A percentile compares a stretch with the other conserved stretches of the same genome.
Evolutionary conservation across 768 basidiomycete genomes (phyloP).

Genomic region (Lyophyllum decastes): DNA sequence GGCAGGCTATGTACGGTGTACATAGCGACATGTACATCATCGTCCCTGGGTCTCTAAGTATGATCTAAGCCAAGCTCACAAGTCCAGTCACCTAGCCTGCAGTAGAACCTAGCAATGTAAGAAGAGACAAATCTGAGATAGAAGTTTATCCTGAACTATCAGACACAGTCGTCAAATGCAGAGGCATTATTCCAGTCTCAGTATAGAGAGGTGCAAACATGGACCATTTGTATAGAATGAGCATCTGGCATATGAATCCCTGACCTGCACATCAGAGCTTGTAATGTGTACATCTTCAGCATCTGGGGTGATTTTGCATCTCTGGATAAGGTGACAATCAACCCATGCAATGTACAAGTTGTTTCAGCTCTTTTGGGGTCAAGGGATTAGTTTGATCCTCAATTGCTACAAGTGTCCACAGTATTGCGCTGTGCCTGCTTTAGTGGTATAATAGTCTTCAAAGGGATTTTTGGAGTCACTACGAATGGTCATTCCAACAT

Average conservation of each 20-base stretch:
- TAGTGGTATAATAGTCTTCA: neutral
- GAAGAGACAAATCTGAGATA: neutral
- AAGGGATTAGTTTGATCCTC: slow-evolving; percentile 16
- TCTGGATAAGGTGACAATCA: slow-evolving; percentile 24
- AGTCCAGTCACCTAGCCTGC: neutral
- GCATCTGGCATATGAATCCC: slow-evolving; percentile 22
- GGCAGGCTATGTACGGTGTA: neutral
- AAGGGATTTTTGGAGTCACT: neutral
- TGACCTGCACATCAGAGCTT: slow-evolving; percentile 17
- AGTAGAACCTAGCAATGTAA: neutral
- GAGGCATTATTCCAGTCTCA: neutral
- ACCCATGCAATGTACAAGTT: slow-evolving; percentile 22
- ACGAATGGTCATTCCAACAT: no score
- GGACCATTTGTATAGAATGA: slow-evolving; percentile 13
- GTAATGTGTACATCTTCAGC: slow-evolving; percentile 2
- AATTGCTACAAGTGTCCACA: slow-evolving; percentile 17
- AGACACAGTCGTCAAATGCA: neutral
- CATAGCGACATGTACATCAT: neutral
- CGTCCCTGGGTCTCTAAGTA: neutral
- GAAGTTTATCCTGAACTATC: no score
- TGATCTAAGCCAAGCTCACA: neutral
- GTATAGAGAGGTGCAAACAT: neutral
- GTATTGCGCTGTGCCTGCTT: neutral
- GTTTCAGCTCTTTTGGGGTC: slow-evolving; percentile 13
- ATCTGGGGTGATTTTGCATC: slow-evolving; percentile 22